Percentiles rank a stretch among this genome's conserved stretches.
Conservation (phyloP, 768 basidiomycete genomes). For the Tricholoma sp. region DNA sequence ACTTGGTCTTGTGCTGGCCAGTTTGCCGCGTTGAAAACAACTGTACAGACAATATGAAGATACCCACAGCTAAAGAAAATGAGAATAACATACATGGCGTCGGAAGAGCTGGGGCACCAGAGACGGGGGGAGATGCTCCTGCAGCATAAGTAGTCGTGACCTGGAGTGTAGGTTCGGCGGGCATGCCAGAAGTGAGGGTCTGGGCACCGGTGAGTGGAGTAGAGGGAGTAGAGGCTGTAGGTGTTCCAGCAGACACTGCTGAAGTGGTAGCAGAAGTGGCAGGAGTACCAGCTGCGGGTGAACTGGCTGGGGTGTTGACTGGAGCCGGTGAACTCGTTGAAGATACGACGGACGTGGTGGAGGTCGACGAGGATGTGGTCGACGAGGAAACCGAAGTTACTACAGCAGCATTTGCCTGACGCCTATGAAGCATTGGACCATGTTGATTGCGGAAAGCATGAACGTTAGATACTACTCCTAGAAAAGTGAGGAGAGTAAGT, state of each 20-base stretch:
- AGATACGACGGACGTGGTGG: background rate
- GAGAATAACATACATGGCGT: conserved; percentile 41
- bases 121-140: conserved; percentile 57
- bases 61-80: background rate
- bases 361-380: background rate
- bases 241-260: conserved; percentile 16
- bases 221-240: conserved; percentile 38
- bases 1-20: conserved; percentile 65
- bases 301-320: background rate
- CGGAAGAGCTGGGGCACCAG: conserved; percentile 66
- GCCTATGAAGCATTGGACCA: conserved; percentile 29
- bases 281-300: background rate
- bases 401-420: conserved; percentile 20
- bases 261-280: conserved; percentile 1
- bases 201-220: conserved; percentile 42
- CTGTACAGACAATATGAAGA: conserved; percentile 5
- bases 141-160: conserved; percentile 49
- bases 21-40: conserved; percentile 25
- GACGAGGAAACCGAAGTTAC: background rate
- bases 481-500: conserved; percentile 9
- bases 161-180: conserved; percentile 42
- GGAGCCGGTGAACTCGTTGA: background rate
- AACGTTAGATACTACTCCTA: conserved; percentile 17
- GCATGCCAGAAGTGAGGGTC: conserved; percentile 60
- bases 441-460: conserved; percentile 17